These are phyloP conservation scores for Nematodospora anomalae DNA, from an alignment of 1,139 yeast species.

Conservation along the genomic window DNA sequence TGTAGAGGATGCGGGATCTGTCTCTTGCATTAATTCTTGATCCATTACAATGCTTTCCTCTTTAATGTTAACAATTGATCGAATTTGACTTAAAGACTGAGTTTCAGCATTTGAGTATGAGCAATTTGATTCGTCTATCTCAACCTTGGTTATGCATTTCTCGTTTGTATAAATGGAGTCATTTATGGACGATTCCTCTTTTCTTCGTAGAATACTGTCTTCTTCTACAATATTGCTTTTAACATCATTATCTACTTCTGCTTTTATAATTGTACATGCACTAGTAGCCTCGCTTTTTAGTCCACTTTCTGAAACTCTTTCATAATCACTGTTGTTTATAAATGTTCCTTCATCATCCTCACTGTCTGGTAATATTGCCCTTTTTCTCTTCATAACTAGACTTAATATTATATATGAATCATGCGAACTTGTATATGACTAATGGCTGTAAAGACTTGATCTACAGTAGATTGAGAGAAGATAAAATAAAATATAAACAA, in stretches of 20 bases:
- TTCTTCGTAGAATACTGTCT: neutral
- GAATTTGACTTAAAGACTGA: neutral
- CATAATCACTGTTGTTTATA: constrained; percentile 44
- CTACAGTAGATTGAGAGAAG: constrained; percentile 1
- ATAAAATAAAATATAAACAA: constrained; percentile 2
- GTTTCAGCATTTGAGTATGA: constrained; percentile 6
- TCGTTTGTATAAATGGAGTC: neutral
- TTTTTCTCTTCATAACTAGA: constrained; percentile 21
- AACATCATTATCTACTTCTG: neutral
- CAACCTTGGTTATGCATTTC: neutral
- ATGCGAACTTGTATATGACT: neutral
- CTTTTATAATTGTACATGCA: neutral
- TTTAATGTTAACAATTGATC: neutral
- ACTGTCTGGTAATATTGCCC: constrained; percentile 17
- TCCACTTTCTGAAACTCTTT: constrained; percentile 1
- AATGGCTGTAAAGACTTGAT: neutral
- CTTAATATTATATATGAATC: too few relatives aligned
- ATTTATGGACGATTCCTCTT: neutral
- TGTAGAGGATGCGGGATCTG: constrained; percentile 1
- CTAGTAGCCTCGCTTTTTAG: constrained; percentile 3
- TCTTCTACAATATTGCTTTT: constrained; percentile 2
- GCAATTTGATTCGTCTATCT: neutral
- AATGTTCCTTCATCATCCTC: constrained; percentile 31
- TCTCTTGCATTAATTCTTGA: neutral
- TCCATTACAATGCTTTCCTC: neutral